These are phyloP conservation scores for Shiraia sp. DNA, from an alignment of 2,329 filamentous ascomycete genomes.

Conservation along the genomic window DNA sequence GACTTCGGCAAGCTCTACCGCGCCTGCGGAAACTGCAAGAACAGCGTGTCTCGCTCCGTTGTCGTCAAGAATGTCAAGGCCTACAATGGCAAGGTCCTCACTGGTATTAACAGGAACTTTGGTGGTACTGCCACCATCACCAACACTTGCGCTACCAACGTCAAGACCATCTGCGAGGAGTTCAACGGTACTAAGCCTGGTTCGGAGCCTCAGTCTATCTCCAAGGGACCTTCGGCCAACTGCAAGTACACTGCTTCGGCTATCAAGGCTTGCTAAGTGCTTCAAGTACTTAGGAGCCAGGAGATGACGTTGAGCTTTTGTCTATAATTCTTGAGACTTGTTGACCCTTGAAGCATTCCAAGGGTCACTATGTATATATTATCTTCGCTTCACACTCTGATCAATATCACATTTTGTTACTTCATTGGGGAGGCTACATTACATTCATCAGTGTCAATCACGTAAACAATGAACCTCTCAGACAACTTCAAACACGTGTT, in stretches of 20 bases:
- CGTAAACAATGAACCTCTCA: too few relatives aligned
- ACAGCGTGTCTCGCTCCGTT: constrained; percentile 49
- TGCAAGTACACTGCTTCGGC: constrained; percentile 40
- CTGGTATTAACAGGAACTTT: constrained; percentile 58
- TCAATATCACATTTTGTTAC: too few relatives aligned
- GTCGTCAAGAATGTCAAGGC: constrained; percentile 52
- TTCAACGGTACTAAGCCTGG: constrained; percentile 37
- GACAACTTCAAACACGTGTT: too few relatives aligned
- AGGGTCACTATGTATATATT: too few relatives aligned
- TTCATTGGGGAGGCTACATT: too few relatives aligned
- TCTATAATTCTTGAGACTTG: too few relatives aligned
- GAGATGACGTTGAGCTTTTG: too few relatives aligned
- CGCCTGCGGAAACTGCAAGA: constrained; percentile 55
- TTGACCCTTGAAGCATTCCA: too few relatives aligned
- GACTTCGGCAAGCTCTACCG: constrained; percentile 52
- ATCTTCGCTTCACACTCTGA: too few relatives aligned
- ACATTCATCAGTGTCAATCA: too few relatives aligned
- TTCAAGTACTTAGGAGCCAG: background rate
- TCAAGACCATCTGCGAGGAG: constrained; percentile 42
- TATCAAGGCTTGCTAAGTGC: constrained; percentile 35
- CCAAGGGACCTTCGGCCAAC: constrained; percentile 31
- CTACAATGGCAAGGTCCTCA: constrained; percentile 49
- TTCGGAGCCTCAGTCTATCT: constrained; percentile 32
- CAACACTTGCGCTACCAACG: constrained; percentile 30
- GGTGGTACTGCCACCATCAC: constrained; percentile 55